Base-by-base conservation (phyloP, 2,329 filamentous ascomycete genomes). In the Huntiella omanensis region DNA sequence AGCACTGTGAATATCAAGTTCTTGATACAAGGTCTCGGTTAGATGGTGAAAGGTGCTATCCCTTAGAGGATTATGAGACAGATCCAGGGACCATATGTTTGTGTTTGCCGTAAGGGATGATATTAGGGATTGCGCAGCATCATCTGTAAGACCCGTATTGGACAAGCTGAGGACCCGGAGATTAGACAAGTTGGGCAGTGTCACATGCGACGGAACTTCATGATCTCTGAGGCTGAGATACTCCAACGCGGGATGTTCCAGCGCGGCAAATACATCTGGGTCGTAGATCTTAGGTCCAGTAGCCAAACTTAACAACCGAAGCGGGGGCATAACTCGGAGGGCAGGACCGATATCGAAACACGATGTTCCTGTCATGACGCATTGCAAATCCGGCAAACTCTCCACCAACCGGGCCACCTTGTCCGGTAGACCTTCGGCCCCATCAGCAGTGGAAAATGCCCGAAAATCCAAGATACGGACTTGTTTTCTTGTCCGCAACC, bases 71-170 rank as follows among this genome's bases (percentile, higher is more conserved):
- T 78, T 79, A 4, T 63, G 45, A 34, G 63, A 60, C 1, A 77
- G 43, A 50, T 78, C 72, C 4, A 77, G 54, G 52, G 73, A 74
- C 73, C 73, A 77, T 8, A 77, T 55, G 22, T 61, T 65, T 8
- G 4, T 55, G 51, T 49, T 54, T 52, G 22, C 22, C 22, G 22
- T 28, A 28, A 28, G 22, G 22, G 22, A 28, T 28, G 22, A 28
- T 28, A 28, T 28, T 6, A 28, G 22, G 22, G 22, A 8, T 28
- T 28, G 22, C 22, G 22, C 22, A 28, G 22, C 22, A 8, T 28
- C 22, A 28, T 28, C 22, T 8, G 22, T 64, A 16, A 77, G 53
- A 49, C 69, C 64, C 16, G 68, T 62, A 2, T 63, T 60, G 40
- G 62, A 59, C 0, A 66, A 57, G 52, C 73, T 77, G 19, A 78